These are phyloP conservation scores for Mycena latifolia DNA, from an alignment of 768 basidiomycete genomes.

Conservation along the genomic window DNA sequence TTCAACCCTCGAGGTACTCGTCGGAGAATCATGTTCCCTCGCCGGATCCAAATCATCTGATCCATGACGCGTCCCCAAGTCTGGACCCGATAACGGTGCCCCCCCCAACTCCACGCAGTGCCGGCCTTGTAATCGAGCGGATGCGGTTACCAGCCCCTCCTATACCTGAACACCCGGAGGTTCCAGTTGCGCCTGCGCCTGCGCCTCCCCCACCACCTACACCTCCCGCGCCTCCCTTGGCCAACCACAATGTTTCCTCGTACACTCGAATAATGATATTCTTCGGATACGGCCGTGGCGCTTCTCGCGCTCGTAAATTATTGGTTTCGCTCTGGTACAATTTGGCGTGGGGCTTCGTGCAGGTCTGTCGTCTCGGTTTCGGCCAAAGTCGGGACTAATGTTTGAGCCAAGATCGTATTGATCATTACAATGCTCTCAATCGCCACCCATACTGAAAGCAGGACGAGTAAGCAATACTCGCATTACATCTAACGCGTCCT, in stretches of 20 bases:
- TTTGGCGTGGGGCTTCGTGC: conserved; percentile 57
- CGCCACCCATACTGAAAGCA: conserved; percentile 58
- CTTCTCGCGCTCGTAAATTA: conserved; percentile 60
- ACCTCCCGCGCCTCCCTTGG: conserved; percentile 38
- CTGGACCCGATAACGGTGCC: neutral
- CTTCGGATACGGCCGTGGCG: conserved; percentile 66
- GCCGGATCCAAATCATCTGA: neutral
- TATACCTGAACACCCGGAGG: conserved; percentile 31
- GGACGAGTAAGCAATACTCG: conserved; percentile 39
- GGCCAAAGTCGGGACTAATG: conserved; percentile 13
- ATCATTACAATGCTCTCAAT: conserved; percentile 61
- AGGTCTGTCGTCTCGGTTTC: conserved; percentile 52
- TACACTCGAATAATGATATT: conserved; percentile 49
- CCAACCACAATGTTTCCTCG: conserved; percentile 42
- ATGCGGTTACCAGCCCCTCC: conserved; percentile 28
- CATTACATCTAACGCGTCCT: neutral
- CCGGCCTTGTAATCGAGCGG: conserved; percentile 21
- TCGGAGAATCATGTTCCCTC: conserved; percentile 37
- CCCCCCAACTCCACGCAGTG: conserved; percentile 17
- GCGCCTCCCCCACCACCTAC: neutral
- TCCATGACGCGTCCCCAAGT: conserved; percentile 19
- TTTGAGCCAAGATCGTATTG: conserved; percentile 55
- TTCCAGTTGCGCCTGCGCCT: conserved; percentile 30
- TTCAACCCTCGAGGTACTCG: conserved; percentile 34
- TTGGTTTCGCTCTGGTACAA: conserved; percentile 62